Percentiles rank a stretch among this genome's conserved stretches.
phyloP scores from a whole-genome alignment of 352 stramenopile genomes.

The Phytophthora idaei region DNA sequence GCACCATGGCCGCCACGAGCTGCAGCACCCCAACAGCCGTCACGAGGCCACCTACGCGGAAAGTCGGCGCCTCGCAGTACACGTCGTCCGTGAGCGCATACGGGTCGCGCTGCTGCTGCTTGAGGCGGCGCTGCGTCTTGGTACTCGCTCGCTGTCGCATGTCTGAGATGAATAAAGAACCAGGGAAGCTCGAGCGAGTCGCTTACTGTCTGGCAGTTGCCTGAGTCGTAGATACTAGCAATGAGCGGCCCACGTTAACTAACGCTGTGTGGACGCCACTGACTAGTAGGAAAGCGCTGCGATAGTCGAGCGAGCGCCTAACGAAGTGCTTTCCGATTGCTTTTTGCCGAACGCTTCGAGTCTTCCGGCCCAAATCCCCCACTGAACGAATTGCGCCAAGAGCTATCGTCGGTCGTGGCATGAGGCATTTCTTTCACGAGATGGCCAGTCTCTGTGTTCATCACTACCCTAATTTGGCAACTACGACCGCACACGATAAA shows the following conservation, averaged over 20 bases:
- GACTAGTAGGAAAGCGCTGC: slow-evolving; percentile 33
- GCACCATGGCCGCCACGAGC: slow-evolving; percentile 27
- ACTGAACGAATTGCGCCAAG: slow-evolving; percentile 32
- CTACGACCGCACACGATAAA: background rate
- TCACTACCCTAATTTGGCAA: slow-evolving; percentile 9
- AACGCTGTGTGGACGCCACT: slow-evolving; percentile 19
- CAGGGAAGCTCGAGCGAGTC: slow-evolving; percentile 1
- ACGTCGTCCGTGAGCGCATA: slow-evolving; percentile 37
- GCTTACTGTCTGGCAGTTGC: slow-evolving; percentile 1
- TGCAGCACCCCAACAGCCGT: slow-evolving; percentile 41
- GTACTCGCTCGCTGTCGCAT: slow-evolving; percentile 41
- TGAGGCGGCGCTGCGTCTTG: slow-evolving; percentile 39
- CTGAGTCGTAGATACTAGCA: slow-evolving; percentile 30
- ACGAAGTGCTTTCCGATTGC: slow-evolving; percentile 19
- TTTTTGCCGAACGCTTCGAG: slow-evolving; percentile 19
- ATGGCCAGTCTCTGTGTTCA: slow-evolving; percentile 13
- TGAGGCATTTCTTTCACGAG: slow-evolving; percentile 23
- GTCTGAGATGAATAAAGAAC: background rate
- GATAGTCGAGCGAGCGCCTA: slow-evolving; percentile 13
- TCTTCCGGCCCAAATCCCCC: slow-evolving; percentile 28
- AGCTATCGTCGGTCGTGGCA: slow-evolving; percentile 31
- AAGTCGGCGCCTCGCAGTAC: slow-evolving; percentile 34
- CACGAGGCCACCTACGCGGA: slow-evolving; percentile 46
- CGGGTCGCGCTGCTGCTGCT: slow-evolving; percentile 38
- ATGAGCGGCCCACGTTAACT: slow-evolving; percentile 10